Evolutionary conservation across 768 basidiomycete genomes (phyloP), one percentile per base, ranked within the genome.

Genomic region (Daedalea quercina): DNA sequence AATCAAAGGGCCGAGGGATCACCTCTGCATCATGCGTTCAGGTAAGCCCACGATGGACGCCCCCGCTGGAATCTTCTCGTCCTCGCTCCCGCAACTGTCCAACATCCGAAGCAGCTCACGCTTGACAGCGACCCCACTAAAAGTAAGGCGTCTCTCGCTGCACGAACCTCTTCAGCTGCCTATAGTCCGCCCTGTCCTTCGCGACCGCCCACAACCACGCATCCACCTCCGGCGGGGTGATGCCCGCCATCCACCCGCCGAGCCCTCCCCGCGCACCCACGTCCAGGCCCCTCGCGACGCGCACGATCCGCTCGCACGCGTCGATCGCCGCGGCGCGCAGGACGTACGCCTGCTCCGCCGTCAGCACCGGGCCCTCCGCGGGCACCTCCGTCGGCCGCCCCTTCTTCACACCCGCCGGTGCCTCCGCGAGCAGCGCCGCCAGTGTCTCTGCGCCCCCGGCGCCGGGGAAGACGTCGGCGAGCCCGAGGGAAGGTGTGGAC

Each of bases 121-220:
- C 6, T 4, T 6, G 28, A 31, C 28, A 6, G 28, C 28, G 28
- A 4, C 11, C 28, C 28, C 31, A n/a, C 76, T 66, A 92, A 66
- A 89, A 94, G 65, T 82, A 90, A 37, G 79, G 70, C 0, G 88
- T 88, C 54, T 82, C 71, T 51, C 73, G 71, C 64, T 79, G 68
- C n/a, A 78, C 84, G 61, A 91, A 87, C 57, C 90, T 72, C 58
- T 75, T 74, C 37, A 92, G 70, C 46, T 68, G 68, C 47, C 85
- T 72, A 62, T 90, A 90, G 65, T 90, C 89, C 26, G 69, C 58
- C 57, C 87, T 73, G 59, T 90, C 88, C 63, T 93, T 91, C 34
- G 87, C 87, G 3, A 88, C 78, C 28, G 81, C 74, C 87, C 90
- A 89, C n/a, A 92, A 65, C 87, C 88, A 93, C 61, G 77, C 78